Evolutionary conservation across 2,329 filamentous ascomycete species (phyloP), one percentile per base, ranked within the genome.

Genomic region (Apiospora aurea): DNA sequence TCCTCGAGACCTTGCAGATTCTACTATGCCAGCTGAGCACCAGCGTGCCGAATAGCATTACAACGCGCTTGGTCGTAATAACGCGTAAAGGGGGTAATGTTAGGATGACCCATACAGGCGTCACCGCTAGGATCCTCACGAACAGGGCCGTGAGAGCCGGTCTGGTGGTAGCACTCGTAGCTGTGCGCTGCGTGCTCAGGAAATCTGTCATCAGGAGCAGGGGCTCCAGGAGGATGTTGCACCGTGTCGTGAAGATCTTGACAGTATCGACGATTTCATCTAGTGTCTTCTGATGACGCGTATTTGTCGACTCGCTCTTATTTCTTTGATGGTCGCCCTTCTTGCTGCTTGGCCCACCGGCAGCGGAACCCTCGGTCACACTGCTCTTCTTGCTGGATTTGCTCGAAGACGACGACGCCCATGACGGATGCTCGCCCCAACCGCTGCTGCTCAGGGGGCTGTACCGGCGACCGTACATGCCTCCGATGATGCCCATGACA

Each of bases 211-310:
- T 87, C 75, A 93, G 91, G 64, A 97, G 86, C 71, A 98, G 88
- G 2, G 96, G 96, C 77, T 98, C 95, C 69, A 98, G 87, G 24
- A 99, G 85, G 70, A 97, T 92, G 81, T 98, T 97, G 82, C 96
- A 98, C 68, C 96, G 89, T 6, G 92, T 93, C 0, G 96, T 98
- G 76, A 99, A 94, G 75, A 95, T 91, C 80, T 95, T 94, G 64
- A 99, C 84, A 0, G 94, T 97, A 77, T 98, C 95, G 71, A 99
- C 93, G 73, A 99, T 99, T 83, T 99, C 96, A 80, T 99, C 96
- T 70, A 99, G 83, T 69, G 95, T 98, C 85, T 98, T 98, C 78
- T 97, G 94, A 77, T 96, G 94, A 73, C 92, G 91, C 57, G 91
- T 92, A 73, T 88, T 91, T 8, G 88, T 89, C 21, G 83, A 80